Percentiles rank a stretch among this genome's conserved stretches.
Evolutionary conservation across 164 flowering plant species (phyloP).

Genomic region (Euptelea pleiosperma): DNA sequence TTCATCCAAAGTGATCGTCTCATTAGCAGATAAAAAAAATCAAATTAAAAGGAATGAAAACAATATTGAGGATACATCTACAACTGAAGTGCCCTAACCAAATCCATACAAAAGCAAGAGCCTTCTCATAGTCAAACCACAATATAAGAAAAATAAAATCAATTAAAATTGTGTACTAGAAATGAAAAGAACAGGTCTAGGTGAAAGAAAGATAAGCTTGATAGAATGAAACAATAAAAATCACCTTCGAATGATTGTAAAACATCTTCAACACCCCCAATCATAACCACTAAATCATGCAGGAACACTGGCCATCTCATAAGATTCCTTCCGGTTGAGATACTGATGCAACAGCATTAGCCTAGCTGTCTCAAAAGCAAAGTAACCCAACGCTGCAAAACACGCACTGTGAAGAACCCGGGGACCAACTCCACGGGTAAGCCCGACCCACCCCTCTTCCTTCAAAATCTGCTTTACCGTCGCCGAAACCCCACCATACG

Average conservation of each 20-base stretch:
- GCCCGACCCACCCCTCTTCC: conserved; percentile 93
- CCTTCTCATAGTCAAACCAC: not conserved
- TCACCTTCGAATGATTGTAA: not conserved
- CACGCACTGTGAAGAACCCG: conserved; percentile 90
- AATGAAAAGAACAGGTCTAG: not conserved
- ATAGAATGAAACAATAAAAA: not conserved
- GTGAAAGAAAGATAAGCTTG: not conserved
- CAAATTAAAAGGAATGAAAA: too few relatives aligned
- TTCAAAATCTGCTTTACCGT: conserved; percentile 72
- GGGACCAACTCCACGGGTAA: conserved; percentile 87
- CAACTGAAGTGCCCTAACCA: too few relatives aligned
- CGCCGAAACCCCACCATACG: conserved; percentile 53
- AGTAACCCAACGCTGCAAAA: conserved; percentile 92
- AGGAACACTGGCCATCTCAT: conserved; percentile 25
- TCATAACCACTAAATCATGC: conserved; percentile 18
- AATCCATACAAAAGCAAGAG: not conserved
- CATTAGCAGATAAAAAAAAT: too few relatives aligned
- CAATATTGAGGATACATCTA: too few relatives aligned
- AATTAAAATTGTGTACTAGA: not conserved
- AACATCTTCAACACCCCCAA: not conserved
- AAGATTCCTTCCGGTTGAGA: conserved; percentile 41
- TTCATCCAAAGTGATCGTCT: too few relatives aligned
- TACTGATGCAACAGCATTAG: conserved; percentile 67
- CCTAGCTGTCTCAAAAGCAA: conserved; percentile 98
- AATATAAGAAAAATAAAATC: not conserved